Base-by-base conservation (phyloP, 805 yeast genomes). In the Tetrapisispora pingtungensis region DNA sequence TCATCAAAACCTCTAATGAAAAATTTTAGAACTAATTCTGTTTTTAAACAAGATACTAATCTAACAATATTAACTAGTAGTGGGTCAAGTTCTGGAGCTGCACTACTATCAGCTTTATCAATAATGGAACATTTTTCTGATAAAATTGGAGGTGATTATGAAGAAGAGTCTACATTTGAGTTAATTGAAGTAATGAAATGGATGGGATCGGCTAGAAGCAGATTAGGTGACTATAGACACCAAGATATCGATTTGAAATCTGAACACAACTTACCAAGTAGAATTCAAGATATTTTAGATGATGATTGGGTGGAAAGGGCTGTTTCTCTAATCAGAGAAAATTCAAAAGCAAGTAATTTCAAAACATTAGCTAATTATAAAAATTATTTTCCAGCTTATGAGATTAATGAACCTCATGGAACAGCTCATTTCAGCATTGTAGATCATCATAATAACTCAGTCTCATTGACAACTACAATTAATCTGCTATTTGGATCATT, bases 151-250 rank as follows among this genome's bases (percentile, higher is more conserved):
- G 67, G 66, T 14, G 84, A 79, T 49, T 69, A 72, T 55, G 57
- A 59, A 22, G 69, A 71, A 8, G 46, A 73, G 12, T 71, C 75
- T 13, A 68, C 79, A 2, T 97, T 85, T 55, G 70, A 84, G 44
- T 58, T 87, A 7, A 67, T 87, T 10, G 98, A 90, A 64, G 67
- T 84, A 3, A 86, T 90, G 95, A 90, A 90, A 63, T 90, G 96
- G 96, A 74, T 87, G 75, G 85, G 89, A 0, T 74, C 90, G 12
- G 90, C 82, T 0, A 72, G 97, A 49, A 78, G 89, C n/a, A 75
- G 86, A 52, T 70, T 90, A 22, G 97, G 97, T 0, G 96, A 87
- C 55, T 79, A 64, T 34, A 63, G 49, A 8, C 48, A 58, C 1
- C 49, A 46, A 13, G 46, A 52, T 12, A 27, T 37, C 10, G 33